Conservation (phyloP, 1,284 basidiomycete genomes). For the Malassezia sympodialis region DNA sequence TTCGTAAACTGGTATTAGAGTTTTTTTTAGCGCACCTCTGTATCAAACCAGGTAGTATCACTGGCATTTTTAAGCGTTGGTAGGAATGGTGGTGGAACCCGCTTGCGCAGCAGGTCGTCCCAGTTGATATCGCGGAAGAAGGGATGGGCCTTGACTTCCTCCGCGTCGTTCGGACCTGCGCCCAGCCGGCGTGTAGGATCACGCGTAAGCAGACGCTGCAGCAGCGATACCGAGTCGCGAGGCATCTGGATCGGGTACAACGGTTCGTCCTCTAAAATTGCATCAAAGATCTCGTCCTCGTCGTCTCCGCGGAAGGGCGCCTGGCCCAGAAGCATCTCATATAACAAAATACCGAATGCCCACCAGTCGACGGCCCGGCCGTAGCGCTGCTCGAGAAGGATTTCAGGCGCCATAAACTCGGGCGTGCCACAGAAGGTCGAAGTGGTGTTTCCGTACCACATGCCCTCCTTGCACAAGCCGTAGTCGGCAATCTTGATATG, state of each 20-base stretch:
- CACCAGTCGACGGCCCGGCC: constrained; percentile 99
- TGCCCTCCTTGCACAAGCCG: constrained; percentile 96
- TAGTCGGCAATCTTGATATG: constrained; percentile 99
- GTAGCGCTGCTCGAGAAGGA: constrained; percentile 93
- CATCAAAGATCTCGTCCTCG: constrained; percentile 99
- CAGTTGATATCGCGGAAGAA: constrained; percentile 98
- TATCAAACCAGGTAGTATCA: constrained; percentile 72
- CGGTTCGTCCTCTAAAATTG: constrained; percentile 95
- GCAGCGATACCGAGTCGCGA: constrained; percentile 83
- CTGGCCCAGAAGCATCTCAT: constrained; percentile 97
- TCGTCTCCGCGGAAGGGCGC: constrained; percentile 98
- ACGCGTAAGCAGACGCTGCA: constrained; percentile 84
- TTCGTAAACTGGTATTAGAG: constrained; percentile 59
- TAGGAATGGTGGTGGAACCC: constrained; percentile 93
- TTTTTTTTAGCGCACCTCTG: constrained; percentile 54
- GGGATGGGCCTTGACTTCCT: constrained; percentile 92
- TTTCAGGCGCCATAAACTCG: constrained; percentile 99
- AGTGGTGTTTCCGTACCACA: constrained; percentile 95
- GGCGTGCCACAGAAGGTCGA: constrained; percentile 99
- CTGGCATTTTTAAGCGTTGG: constrained; percentile 63
- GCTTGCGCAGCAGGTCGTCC: constrained; percentile 89
- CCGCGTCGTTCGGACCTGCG: constrained; percentile 82
- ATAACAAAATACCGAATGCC: constrained; percentile 97
- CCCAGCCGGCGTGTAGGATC: constrained; percentile 90
- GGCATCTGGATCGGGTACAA: constrained; percentile 99